Base-by-base conservation (phyloP, 2,329 filamentous ascomycete species). In the Chalaropsis ovoidea region DNA sequence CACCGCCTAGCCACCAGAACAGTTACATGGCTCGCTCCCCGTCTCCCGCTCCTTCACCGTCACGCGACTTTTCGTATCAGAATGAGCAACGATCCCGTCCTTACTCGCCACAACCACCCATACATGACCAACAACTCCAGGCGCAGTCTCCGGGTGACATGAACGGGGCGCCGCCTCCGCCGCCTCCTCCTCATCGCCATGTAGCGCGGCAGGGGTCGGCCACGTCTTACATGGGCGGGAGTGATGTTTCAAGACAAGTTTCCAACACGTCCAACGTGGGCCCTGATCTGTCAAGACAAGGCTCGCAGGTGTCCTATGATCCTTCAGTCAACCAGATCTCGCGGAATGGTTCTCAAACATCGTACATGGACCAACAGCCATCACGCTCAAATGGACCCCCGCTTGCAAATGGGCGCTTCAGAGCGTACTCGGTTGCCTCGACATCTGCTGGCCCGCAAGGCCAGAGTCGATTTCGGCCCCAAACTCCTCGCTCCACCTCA, bases 111-210 rank as follows among this genome's bases (percentile, higher is more conserved):
- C 69, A 61, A 67, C 66, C 62, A 11, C 68, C 66, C 15, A 67
- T 47, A 7, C 67, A 64, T 22, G 62, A 58, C 31, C 68, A 67
- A 43, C 65, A 63, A 10, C 35, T 39, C 8, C 43, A 65, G 41
- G 54, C 58, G n/a, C 65, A 65, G 62, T 62, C 64, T 15, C 27
- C 41, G 61, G 72, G 27, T 66, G 71, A 76, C 22, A 74, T 79
- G 56, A 76, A 77, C 45, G 81, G 82, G 49, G 84, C 83, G 22
- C 87, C 88, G 8, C 89, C 90, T 19, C 90, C 91, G 7, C 90
- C 91, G 1, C 91, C 92, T 0, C 87, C 87, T 8, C 90, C 92
- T 6, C 92, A 95, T 69, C 86, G 91, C 7, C 90, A 91, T 74
- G 81, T 78, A 22, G 71, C 69, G 4, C 69, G 74, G 1, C 72